phyloP scores from a whole-genome alignment of 192 early-diverging fungal species.

The Mortierella claussenii region DNA sequence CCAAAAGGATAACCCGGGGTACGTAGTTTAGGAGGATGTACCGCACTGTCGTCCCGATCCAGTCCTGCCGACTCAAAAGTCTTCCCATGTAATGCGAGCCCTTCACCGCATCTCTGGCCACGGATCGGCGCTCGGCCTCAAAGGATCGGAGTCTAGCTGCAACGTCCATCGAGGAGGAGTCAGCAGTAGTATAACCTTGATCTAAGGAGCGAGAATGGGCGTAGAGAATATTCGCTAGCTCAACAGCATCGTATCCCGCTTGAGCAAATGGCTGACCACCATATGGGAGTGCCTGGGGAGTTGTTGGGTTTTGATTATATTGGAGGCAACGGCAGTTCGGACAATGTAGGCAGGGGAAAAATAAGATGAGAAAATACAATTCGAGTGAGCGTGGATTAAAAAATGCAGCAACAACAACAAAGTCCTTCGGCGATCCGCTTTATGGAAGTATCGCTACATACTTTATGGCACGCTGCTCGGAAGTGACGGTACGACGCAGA shows the following conservation, averaged over 20 bases:
- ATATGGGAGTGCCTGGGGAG: constrained; percentile 29
- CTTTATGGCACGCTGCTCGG: constrained; percentile 15
- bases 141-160: constrained; percentile 13
- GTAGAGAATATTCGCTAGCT: constrained; percentile 33
- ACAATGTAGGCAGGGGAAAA: too few relatives aligned
- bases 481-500: not conserved
- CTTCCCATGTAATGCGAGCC: constrained; percentile 4
- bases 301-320: too few relatives aligned
- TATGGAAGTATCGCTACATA: not conserved
- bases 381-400: too few relatives aligned
- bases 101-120: constrained; percentile 11
- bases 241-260: constrained; percentile 32
- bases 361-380: not conserved
- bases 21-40: constrained; percentile 8
- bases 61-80: constrained; percentile 23
- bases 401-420: not conserved
- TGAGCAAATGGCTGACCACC: constrained; percentile 40
- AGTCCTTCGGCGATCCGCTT: not conserved
- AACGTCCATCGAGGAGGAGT: not conserved
- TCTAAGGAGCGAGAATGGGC: constrained; percentile 6
- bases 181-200: not conserved
- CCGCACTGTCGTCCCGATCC: constrained; percentile 14
- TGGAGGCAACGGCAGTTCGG: too few relatives aligned
- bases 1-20: constrained; percentile 5
- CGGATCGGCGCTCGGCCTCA: constrained; percentile 11